These are phyloP conservation scores for Leccinellum albellum DNA, from an alignment of 768 basidiomycete species.

Conservation along the genomic window DNA sequence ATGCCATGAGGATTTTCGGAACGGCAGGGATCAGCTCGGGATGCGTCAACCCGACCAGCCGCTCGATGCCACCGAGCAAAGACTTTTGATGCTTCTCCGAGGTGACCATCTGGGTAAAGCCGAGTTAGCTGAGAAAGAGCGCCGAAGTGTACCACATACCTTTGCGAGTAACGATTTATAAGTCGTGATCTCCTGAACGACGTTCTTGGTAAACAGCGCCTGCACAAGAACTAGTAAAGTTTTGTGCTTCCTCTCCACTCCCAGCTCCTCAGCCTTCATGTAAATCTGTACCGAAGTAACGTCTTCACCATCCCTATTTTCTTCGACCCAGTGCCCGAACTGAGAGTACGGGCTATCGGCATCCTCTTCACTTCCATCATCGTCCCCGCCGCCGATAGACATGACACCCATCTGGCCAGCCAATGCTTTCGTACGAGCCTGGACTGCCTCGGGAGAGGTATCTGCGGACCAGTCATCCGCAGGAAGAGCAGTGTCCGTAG, in stretches of 20 bases:
- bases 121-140: conserved; percentile 1
- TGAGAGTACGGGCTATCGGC: conserved; percentile 80
- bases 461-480: conserved; percentile 91
- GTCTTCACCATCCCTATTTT: conserved; percentile 45
- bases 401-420: conserved; percentile 54
- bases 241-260: conserved; percentile 95
- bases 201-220: conserved; percentile 74
- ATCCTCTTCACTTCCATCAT: conserved; percentile 88
- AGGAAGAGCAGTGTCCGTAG: conserved; percentile 52
- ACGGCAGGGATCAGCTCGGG: conserved; percentile 68
- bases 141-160: conserved; percentile 29
- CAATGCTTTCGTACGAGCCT: conserved; percentile 71
- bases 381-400: conserved; percentile 55
- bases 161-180: conserved; percentile 74
- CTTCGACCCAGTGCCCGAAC: conserved; percentile 83
- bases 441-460: conserved; percentile 85
- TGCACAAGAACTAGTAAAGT: conserved; percentile 79
- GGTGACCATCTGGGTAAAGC: conserved; percentile 62
- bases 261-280: conserved; percentile 87
- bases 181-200: conserved; percentile 57
- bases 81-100: conserved; percentile 96
- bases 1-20: conserved; percentile 89
- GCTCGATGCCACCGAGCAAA: conserved; percentile 89
- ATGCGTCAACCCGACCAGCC: conserved; percentile 69
- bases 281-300: conserved; percentile 59